Conservation (phyloP, 1,284 basidiomycete species). For the Leccinum subspadiceum region DNA sequence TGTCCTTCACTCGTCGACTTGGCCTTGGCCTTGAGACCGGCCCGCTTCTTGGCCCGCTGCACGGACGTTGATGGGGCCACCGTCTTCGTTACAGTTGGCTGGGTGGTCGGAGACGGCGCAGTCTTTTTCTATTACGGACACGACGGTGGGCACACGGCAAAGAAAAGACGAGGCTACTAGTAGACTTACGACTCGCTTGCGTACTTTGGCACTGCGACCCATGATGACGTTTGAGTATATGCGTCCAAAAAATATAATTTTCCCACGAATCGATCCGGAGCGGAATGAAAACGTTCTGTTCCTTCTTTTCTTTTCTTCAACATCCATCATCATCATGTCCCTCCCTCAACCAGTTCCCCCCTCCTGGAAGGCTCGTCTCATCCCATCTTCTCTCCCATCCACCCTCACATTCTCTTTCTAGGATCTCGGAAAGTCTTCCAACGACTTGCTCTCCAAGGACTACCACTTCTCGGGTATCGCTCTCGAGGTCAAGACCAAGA, state of each 20-base stretch:
- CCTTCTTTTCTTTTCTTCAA: background rate
- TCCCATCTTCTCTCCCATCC: background rate
- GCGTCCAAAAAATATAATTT: constrained; percentile 4
- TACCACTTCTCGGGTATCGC: constrained; percentile 80
- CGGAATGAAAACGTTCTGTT: constrained; percentile 17
- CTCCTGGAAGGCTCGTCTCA: constrained; percentile 77
- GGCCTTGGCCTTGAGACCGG: constrained; percentile 40
- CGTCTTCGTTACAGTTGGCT: background rate
- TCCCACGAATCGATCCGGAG: constrained; percentile 34
- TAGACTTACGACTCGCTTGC: constrained; percentile 39
- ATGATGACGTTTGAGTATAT: constrained; percentile 19
- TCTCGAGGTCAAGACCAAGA: constrained; percentile 94
- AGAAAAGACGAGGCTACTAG: background rate
- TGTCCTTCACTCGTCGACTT: constrained; percentile 38
- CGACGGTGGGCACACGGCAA: background rate
- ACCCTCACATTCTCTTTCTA: constrained; percentile 30
- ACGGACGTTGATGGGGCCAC: constrained; percentile 4
- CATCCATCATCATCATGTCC: constrained; percentile 53
- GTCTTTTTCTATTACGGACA: constrained; percentile 29
- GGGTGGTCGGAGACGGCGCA: background rate
- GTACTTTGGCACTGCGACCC: constrained; percentile 44
- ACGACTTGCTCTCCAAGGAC: constrained; percentile 93
- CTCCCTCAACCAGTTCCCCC: constrained; percentile 88
- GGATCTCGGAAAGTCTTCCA: constrained; percentile 97
- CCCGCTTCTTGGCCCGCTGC: constrained; percentile 40